Conservation (phyloP, 2,329 filamentous ascomycete genomes). For the Pezicula neosporulosa region DNA sequence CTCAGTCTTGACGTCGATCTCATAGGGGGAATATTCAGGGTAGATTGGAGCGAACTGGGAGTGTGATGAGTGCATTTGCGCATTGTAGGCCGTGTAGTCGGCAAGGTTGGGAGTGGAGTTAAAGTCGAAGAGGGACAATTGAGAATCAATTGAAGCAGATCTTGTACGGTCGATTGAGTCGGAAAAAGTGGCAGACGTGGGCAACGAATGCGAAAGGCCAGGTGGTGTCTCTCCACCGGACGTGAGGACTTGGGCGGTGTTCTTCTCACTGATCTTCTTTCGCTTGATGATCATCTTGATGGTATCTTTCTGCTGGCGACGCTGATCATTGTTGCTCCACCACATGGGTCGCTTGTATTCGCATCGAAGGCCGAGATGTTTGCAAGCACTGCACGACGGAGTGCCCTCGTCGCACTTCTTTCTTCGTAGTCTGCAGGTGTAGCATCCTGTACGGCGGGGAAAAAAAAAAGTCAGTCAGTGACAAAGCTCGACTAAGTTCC, state of each 20-base stretch:
- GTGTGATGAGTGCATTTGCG: slow-evolving; percentile 52
- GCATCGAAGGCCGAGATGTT: slow-evolving; percentile 73
- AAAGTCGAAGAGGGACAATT: slow-evolving; percentile 71
- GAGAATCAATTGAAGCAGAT: slow-evolving; percentile 77
- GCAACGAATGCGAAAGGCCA: slow-evolving; percentile 75
- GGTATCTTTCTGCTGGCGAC: slow-evolving; percentile 83
- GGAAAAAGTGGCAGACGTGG: slow-evolving; percentile 76
- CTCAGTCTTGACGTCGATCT: slow-evolving; percentile 95
- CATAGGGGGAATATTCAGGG: slow-evolving; percentile 73
- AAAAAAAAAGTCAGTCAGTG: slow-evolving; percentile 39
- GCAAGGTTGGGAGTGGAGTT: slow-evolving; percentile 53
- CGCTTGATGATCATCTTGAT: slow-evolving; percentile 98
- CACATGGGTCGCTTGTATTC: slow-evolving; percentile 96
- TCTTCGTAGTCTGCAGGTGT: slow-evolving; percentile 62
- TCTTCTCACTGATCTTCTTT: slow-evolving; percentile 91
- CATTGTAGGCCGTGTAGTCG: slow-evolving; percentile 60
- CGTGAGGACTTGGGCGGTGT: slow-evolving; percentile 47
- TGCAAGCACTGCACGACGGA: slow-evolving; percentile 62
- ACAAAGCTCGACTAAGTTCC: slow-evolving; percentile 58
- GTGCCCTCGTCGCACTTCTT: slow-evolving; percentile 69
- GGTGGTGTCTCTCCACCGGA: slow-evolving; percentile 63
- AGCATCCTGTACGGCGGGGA: slow-evolving; percentile 52
- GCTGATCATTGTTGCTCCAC: slow-evolving; percentile 92
- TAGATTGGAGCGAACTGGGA: slow-evolving; percentile 40
- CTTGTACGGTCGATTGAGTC: slow-evolving; percentile 70